Base-by-base conservation (phyloP, 2,329 filamentous ascomycete genomes). In the Sporothrix humicola region DNA sequence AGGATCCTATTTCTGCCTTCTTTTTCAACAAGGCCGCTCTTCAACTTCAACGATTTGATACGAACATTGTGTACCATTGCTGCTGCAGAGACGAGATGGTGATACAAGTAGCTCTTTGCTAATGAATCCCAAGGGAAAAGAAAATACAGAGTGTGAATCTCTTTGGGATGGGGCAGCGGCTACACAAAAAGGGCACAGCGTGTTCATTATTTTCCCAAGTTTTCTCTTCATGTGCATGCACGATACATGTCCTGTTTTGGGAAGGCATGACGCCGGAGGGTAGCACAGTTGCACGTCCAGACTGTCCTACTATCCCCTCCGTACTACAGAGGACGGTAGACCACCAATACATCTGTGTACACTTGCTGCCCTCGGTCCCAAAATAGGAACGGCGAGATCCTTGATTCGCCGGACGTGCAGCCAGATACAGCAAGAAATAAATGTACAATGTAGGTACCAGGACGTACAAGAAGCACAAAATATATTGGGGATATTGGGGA, bases 301-400 rank as follows among this genome's bases (percentile, higher is more conserved):
- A 37, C 31, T 37, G 31, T 37, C 31, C 31, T 37, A 37, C 31
- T 37, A 37, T 37, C 31, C 31, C 31, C 31, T 37, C 31, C 31
- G 7, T 37, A 37, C 31, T 5, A 37, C 31, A 3, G 31, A 3
- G 31, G 2, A 37, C 31, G 5, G 31, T 5, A 37, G 3, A 5
- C 31, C 31, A 37, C 31, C 31, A 37, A 37, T 37, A 5, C 31
- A 3, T 3, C 31, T 37, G 31, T 2, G 31, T 31, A 31, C 31
- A 31, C 31, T 37, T 37, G 31, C 3, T 17, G 17, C 23, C 20
- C 37, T 65, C 3, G n/a, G 37, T 23, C n/a, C 61, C 17, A 48
- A 48, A 66, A 66, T 66, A 66, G 61, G 61, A 26, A 12, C 42
- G 61, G 61, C 42, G 61, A 48, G n/a, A 23, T 65, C 61, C 61